Base-by-base conservation (phyloP, 768 basidiomycete genomes). In the Tephrocybe rancida region DNA sequence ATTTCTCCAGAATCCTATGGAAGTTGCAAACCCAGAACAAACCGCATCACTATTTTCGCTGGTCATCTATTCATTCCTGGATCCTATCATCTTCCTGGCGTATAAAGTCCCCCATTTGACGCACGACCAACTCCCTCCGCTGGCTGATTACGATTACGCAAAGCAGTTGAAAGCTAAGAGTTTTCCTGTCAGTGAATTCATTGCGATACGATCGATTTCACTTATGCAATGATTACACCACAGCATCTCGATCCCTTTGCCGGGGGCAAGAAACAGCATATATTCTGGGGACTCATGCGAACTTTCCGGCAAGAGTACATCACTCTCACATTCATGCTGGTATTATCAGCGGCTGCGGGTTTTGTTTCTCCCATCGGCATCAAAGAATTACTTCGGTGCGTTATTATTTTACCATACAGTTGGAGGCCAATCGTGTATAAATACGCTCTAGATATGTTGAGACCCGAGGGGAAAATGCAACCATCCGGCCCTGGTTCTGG, bases 401-500 rank as follows among this genome's bases (percentile, higher is more conserved):
- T 50, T 24, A 5, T 18, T 41, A 29, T 42, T 19, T 53, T 32
- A 13, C 24, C 34, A 11, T 38, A 2, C 14, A 16, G 8, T 38
- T 25, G 24, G 24, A 29, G 27, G 41, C 48, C 44, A 14, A 22
- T 21, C 6, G 19, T 22, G 7, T 19, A 7, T 13, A 25, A 29
- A 41, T 19, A 19, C 21, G 64, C 69, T 55, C 69, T 49, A 85
- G 80, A 32, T 84, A 88, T 61, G 67, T 90, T 16, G 86, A 88
- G 67, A 75, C 65, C 2, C 67, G 71, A 11, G 83, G 83, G 3
- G 61, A 75, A 52, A 74, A 67, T 21, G 74, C 84, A 0, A 59
- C 67, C 6, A 66, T 86, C 26, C 77, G 78, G 30, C 88, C 88
- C 1, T 88, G 87, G 82, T 79, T 89, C 6, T 90, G 88, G 87